phyloP scores from a whole-genome alignment of 2,329 filamentous ascomycete genomes.

The Grosmannia serpens region DNA sequence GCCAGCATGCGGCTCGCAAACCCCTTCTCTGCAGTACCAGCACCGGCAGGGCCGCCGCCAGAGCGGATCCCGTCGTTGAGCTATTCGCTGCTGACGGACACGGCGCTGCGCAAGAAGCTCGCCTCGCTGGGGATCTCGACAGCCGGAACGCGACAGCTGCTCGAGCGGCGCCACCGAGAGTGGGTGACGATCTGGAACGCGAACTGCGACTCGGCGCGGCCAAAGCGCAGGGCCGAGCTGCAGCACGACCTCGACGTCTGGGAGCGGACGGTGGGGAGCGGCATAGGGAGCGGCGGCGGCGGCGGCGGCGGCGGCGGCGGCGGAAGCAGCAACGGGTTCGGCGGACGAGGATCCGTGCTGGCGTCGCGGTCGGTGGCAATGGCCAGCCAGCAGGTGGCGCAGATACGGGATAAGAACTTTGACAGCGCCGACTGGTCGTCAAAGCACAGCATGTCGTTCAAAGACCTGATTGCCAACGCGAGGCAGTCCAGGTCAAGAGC shows the following conservation, averaged over 20 bases:
- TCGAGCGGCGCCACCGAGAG: conserved; percentile 76
- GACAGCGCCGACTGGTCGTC: conserved; percentile 65
- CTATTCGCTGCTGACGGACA: conserved; percentile 79
- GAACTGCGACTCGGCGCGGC: conserved; percentile 75
- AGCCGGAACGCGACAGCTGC: conserved; percentile 52
- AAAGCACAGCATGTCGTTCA: conserved; percentile 65
- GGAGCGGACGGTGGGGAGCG: conserved; percentile 70
- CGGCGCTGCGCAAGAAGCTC: conserved; percentile 67
- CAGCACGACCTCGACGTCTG: conserved; percentile 71
- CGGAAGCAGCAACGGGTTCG: neutral
- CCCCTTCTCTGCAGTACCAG: conserved; percentile 1
- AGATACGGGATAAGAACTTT: conserved; percentile 80
- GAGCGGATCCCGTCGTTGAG: conserved; percentile 70
- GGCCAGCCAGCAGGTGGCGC: conserved; percentile 23
- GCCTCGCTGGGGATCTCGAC: conserved; percentile 66
- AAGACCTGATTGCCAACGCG: conserved; percentile 67
- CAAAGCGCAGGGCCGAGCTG: conserved; percentile 59
- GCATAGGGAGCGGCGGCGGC: conserved; percentile 21
- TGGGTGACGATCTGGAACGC: conserved; percentile 96
- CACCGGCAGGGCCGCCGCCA: conserved; percentile 17
- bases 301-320: conserved; percentile 17
- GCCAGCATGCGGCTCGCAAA: neutral
- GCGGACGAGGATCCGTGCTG: neutral
- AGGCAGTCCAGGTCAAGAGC: conserved; percentile 39
- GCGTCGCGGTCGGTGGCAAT: conserved; percentile 5